These are phyloP conservation scores for Plasmodium gonderi DNA, from an alignment of 169 alveolate species.

Conservation along the genomic window DNA sequence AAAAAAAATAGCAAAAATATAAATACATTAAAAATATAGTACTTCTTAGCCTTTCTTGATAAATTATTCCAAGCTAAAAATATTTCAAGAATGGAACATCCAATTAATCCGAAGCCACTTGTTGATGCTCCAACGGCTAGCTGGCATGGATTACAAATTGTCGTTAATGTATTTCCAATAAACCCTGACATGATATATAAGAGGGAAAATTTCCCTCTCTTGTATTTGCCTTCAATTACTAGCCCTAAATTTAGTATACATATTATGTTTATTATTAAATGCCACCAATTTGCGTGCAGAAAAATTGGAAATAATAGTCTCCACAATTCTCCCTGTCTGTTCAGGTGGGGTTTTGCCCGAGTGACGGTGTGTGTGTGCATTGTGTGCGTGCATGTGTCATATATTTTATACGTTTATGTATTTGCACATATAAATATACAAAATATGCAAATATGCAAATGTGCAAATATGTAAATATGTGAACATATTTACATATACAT, in stretches of 20 bases:
- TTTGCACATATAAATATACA: neutral
- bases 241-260: slow-evolving; percentile 71
- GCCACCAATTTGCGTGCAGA: slow-evolving; percentile 75
- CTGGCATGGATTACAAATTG: slow-evolving; percentile 77
- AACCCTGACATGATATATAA: slow-evolving; percentile 52
- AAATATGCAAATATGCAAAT: neutral
- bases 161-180: slow-evolving; percentile 75
- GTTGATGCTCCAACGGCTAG: slow-evolving; percentile 80
- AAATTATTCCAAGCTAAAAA: slow-evolving; percentile 74
- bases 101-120: slow-evolving; percentile 77
- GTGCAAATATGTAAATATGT: neutral
- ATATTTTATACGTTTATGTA: too few species aligned
- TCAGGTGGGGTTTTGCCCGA: neutral
- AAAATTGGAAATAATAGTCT: slow-evolving; percentile 60
- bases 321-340: slow-evolving; percentile 70
- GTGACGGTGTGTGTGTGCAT: neutral
- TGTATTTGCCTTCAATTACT: slow-evolving; percentile 65
- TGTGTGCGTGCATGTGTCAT: neutral
- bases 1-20: slow-evolving; percentile 58
- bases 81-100: slow-evolving; percentile 76
- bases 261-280: slow-evolving; percentile 43
- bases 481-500: too few species aligned
- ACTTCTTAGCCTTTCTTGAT: slow-evolving; percentile 48
- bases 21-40: slow-evolving; percentile 47
- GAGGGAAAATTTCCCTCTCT: neutral